phyloP scores from a whole-genome alignment of 108 stramenopile species.

The Skeletonema grethae region DNA sequence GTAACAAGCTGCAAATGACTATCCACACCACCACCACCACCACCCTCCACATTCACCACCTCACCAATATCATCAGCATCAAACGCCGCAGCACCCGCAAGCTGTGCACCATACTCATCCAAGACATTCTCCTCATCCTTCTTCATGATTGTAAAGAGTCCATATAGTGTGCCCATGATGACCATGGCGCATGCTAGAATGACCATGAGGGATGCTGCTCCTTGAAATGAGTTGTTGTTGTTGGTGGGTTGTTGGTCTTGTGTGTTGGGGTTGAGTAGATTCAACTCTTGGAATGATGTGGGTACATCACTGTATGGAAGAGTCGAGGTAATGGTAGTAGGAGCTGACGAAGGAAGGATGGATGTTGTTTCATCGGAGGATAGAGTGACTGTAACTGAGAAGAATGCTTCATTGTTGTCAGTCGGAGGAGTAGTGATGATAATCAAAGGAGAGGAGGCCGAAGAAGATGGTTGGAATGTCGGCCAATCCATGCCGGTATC shows the following conservation, averaged over 20 bases:
- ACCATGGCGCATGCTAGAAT: background rate
- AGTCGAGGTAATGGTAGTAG: background rate
- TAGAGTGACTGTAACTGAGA: background rate
- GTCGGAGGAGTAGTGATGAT: background rate
- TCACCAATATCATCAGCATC: background rate
- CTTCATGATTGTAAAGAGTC: background rate
- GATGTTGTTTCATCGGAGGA: background rate
- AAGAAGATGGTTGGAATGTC: background rate
- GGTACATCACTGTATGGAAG: background rate
- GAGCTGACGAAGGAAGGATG: background rate
- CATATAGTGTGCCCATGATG: background rate
- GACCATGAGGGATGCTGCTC: background rate
- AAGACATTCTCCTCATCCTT: background rate
- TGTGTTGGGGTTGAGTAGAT: background rate
- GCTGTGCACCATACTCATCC: too few species aligned
- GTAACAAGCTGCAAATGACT: constrained; percentile 6
- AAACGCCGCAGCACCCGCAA: background rate
- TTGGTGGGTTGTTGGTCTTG: background rate
- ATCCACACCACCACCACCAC: background rate
- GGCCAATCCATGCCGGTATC: background rate
- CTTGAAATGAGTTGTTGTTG: background rate
- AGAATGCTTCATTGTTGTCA: background rate
- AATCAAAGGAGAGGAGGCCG: background rate
- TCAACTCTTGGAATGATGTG: background rate
- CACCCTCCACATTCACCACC: background rate